Evolutionary conservation across 169 alveolate genomes (phyloP).

Genomic region (Eimeria sp.): DNA sequence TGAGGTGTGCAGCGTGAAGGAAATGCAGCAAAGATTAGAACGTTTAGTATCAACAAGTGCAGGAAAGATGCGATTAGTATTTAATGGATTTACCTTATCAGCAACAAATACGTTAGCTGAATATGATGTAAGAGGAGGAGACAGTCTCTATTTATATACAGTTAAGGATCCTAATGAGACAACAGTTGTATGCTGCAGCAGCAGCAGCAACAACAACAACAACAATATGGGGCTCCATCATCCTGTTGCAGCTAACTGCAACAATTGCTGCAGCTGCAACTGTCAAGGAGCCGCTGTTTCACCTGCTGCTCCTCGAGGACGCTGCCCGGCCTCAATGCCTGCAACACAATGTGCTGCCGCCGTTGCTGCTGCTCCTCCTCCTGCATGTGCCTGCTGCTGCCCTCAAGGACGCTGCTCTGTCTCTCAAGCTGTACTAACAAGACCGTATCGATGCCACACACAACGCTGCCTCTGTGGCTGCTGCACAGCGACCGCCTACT

Average conservation of each 20-base stretch:
- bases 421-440: neutral
- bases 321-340: neutral
- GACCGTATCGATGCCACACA: conserved; percentile 7
- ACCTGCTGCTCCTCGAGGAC: neutral
- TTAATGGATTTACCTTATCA: conserved; percentile 70
- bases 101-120: conserved; percentile 60
- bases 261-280: neutral
- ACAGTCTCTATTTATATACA: conserved; percentile 74
- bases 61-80: conserved; percentile 74
- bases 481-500: neutral
- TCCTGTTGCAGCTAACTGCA: neutral
- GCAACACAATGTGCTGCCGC: neutral
- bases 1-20: conserved; percentile 72
- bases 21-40: conserved; percentile 44
- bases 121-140: conserved; percentile 77
- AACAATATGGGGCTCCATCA: neutral
- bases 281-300: neutral
- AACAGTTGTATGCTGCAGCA: neutral
- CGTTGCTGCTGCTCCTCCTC: neutral
- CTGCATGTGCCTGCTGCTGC: conserved; percentile 54
- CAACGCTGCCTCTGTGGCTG: conserved; percentile 61
- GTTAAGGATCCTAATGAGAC: conserved; percentile 35
- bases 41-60: neutral
- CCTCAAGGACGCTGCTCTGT: conserved; percentile 2
- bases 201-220: neutral